phyloP scores from a whole-genome alignment of 441 rosid species.

The Theobroma grandiflorum region DNA sequence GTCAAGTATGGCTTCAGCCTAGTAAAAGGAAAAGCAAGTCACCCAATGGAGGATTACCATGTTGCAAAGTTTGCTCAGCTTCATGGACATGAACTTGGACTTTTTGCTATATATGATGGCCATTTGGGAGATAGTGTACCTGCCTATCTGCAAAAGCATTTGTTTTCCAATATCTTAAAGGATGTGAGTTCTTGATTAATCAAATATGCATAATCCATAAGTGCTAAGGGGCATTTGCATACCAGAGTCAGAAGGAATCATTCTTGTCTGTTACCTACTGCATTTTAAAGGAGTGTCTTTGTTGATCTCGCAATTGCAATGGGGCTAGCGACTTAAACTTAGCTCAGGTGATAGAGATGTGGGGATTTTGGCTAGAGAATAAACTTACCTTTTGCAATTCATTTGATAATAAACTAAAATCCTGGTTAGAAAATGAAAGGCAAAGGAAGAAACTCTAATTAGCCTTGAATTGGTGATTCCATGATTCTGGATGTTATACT shows the following conservation, averaged over 20 bases:
- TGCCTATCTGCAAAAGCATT: conserved; percentile 77
- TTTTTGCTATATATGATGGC: conserved; percentile 90
- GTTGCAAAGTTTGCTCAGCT: conserved; percentile 76
- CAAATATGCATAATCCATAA: background rate
- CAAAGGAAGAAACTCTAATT: background rate
- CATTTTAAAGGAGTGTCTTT: background rate
- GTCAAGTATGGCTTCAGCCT: conserved; percentile 85
- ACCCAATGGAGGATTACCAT: conserved; percentile 95
- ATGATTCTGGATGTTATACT: background rate
- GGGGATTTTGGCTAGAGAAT: background rate
- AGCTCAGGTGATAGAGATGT: background rate
- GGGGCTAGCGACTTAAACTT: background rate
- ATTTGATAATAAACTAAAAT: background rate
- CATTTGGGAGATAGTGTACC: conserved; percentile 89
- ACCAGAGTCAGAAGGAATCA: background rate
- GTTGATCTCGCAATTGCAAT: background rate
- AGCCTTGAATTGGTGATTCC: background rate
- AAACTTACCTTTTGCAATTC: background rate
- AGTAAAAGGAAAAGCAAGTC: conserved; percentile 89
- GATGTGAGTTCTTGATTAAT: conserved; percentile 54
- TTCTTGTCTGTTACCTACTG: conserved; percentile 7
- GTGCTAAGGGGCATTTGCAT: background rate
- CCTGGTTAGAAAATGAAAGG: background rate
- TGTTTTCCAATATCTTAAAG: conserved; percentile 79
- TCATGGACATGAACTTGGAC: conserved; percentile 72